phyloP scores from a whole-genome alignment of 1,284 basidiomycete genomes.

The Naganishia albida region DNA sequence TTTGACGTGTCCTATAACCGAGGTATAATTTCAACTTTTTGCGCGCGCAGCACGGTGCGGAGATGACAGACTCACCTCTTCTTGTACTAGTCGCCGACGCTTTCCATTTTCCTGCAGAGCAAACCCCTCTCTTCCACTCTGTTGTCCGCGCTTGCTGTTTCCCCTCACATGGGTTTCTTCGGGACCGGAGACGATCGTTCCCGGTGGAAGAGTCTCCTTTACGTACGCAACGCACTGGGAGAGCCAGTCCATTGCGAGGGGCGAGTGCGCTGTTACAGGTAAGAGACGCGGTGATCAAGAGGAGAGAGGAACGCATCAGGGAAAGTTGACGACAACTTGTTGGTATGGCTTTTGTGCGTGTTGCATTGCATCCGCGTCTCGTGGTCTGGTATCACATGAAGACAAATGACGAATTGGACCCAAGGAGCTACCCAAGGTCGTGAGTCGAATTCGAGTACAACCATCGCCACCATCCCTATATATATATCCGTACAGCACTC shows the following conservation, averaged over 20 bases:
- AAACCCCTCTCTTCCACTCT: not conserved
- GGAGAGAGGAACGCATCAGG: too few relatives aligned
- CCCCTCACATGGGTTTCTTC: not conserved
- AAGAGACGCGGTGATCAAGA: not conserved
- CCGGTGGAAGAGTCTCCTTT: constrained; percentile 18
- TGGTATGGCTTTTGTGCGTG: not conserved
- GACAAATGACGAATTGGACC: constrained; percentile 5
- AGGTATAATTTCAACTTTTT: too few relatives aligned
- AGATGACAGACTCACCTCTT: constrained; percentile 1
- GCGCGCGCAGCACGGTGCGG: not conserved
- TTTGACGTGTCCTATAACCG: too few relatives aligned
- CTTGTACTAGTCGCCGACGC: not conserved
- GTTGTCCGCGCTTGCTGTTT: not conserved
- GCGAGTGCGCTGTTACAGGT: not conserved
- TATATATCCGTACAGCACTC: not conserved
- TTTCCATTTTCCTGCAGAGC: constrained; percentile 14
- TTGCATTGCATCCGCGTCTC: constrained; percentile 9
- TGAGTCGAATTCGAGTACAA: not conserved
- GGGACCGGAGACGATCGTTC: not conserved
- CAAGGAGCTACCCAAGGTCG: not conserved
- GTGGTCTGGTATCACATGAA: constrained; percentile 9
- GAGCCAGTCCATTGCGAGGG: constrained; percentile 23
- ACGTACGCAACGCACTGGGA: constrained; percentile 19
- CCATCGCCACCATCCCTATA: not conserved
- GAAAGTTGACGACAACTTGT: too few relatives aligned